Base-by-base conservation (phyloP, 73 alveolate species). In the Paramecium primaurelia region DNA sequence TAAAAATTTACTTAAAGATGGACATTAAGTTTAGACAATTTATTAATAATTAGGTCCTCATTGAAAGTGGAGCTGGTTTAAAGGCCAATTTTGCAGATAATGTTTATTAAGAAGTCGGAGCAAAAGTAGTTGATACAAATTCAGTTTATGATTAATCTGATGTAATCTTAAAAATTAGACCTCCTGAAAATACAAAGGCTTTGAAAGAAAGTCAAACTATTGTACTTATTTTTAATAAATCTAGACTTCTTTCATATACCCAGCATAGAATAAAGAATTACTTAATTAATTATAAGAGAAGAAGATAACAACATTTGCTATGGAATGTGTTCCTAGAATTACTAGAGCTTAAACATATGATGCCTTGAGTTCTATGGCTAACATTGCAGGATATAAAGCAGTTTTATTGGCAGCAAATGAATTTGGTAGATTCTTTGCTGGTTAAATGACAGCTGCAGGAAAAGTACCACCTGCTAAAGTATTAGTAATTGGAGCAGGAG, bases 361-460 rank as follows among this genome's bases (percentile, higher is more conserved):
- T 71, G 95, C 97, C 2, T 58, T 95, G 28, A 86, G 93, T 58
- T 91, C 96, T 18, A 91, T 91, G 95, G 98, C 96, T 54, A 93
- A 91, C 77, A 93, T 95, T 45, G 96, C 95, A 30, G 98, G 98
- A 40, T 96, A 96, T 89, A 92, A 95, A 16, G 98, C 97, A 49
- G 95, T 94, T 59, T 92, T 96, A 36, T 97, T 92, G 86, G 98
- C 98, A 12, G 95, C 95, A 9, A 86, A 77, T 38, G 92, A 96
- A 69, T 96, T 95, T 44, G 96, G 97, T 11, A 96, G 97, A 87
- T 96, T 93, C 95, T 95, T 95, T 45, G 92, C 97, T 28, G 97
- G 97, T 36, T 92, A 94, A 92, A 95, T 96, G 92, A 96, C 98
- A 25, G 98, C 98, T 11, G 98, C 98, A 1, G 98, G 98, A 25